Evolutionary conservation across 441 rosid species (phyloP).

Genomic region (Euphorbia celastroides): DNA sequence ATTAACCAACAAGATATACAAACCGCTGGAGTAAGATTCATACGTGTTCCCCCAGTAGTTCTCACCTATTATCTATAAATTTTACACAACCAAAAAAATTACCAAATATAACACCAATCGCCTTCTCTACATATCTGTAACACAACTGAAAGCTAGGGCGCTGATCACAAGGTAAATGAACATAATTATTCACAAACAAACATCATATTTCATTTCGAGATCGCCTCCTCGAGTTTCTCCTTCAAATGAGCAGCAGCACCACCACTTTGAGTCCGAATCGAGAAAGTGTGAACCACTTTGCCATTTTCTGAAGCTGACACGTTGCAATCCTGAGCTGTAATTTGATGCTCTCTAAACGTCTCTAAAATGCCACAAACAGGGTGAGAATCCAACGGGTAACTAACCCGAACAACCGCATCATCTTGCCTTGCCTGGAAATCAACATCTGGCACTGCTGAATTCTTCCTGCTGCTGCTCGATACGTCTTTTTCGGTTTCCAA

Average conservation of each 20-base stretch:
- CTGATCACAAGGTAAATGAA: neutral
- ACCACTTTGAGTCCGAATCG: conserved; percentile 52
- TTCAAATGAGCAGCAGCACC: conserved; percentile 74
- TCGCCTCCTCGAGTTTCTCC: conserved; percentile 63
- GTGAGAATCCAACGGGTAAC: conserved; percentile 68
- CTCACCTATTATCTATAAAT: neutral
- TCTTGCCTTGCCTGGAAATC: conserved; percentile 69
- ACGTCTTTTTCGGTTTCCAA: conserved; percentile 72
- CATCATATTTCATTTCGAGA: conserved; percentile 33
- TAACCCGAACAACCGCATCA: conserved; percentile 64
- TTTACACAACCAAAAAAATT: neutral
- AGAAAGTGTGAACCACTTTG: conserved; percentile 70
- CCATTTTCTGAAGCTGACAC: conserved; percentile 50
- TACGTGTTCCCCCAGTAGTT: neutral
- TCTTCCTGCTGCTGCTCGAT: conserved; percentile 35
- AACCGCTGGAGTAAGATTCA: too few relatives aligned
- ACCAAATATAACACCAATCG: neutral
- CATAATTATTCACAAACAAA: conserved; percentile 10
- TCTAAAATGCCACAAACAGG: conserved; percentile 57
- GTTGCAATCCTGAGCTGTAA: conserved; percentile 45
- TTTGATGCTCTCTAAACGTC: conserved; percentile 59
- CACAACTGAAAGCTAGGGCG: neutral
- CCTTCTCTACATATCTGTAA: neutral
- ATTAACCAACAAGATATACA: neutral
- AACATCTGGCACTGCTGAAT: conserved; percentile 41